Evolutionary conservation across 495 filamentous ascomycete genomes (phyloP), one percentile per base, ranked within the genome.

Genomic region (Hypoxylon lienhwacheense): DNA sequence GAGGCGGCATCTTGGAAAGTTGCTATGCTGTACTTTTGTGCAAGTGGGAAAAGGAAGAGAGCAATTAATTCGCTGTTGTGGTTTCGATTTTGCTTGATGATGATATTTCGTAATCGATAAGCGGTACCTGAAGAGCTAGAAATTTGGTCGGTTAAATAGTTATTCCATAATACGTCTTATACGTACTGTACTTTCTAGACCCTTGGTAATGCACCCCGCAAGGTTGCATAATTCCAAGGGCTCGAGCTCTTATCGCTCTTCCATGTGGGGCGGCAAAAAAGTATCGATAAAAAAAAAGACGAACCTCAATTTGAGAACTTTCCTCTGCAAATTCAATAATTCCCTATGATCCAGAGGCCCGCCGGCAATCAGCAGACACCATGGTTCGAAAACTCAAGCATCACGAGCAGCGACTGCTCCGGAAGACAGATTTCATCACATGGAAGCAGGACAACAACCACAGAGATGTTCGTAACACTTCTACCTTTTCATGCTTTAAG

Each of bases 301-400:
- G 34, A 61, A 32, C 57, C 49, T 53, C 49, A 48, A 31, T 19
- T 49, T 25, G 7, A 28, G 22, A 34, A 19, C 19, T 47, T 26
- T 15, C 15, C 20, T 7, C 53, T 28, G 15, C 21, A 42, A 19
- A 24, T 41, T 14, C 53, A 47, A 41, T 26, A 8, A 44, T 22
- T 21, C n/a, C 31, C 6, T 29, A 22, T 26, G 12, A 25, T 22
- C 12, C 26, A n/a, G n/a, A n/a, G n/a, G n/a, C n/a, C n/a, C 32
- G 17, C 5, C 1, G 28, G 7, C 7, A 21, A 32, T 42, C 8
- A 33, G 17, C 5, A 42, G 52, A 35, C 33, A 55, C 10, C 21
- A 95, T 95, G 89, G 88, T 93, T 61, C 86, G 92, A 53, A 86
- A 92, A 71, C 82, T 97, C 65, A 96, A 96, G 73, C 81, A 92